Base-by-base conservation (phyloP, 495 filamentous ascomycete genomes). In the Tirmania nivea region DNA sequence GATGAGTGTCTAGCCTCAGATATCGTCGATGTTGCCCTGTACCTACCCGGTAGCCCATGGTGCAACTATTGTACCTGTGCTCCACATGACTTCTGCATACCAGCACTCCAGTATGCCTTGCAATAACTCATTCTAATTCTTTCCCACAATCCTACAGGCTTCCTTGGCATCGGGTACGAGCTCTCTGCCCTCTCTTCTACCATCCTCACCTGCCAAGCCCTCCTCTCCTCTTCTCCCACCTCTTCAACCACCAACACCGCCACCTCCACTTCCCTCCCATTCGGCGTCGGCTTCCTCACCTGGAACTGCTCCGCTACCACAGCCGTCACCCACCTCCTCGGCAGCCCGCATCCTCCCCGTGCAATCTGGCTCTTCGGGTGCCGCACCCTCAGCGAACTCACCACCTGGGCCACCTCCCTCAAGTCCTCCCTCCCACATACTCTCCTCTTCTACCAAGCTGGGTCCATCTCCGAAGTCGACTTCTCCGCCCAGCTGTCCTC, bases 391-490 rank as follows among this genome's bases (percentile, higher is more conserved):
- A 45, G 8, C 39, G 17, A 14, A 14, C 17, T 19, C 39, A 45
- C 39, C 39, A 45, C 2, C 39, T 45, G 14, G 39, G 17, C 39
- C 12, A 45, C 12, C 39, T 45, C 3, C 12, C 39, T 45, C 39
- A 45, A 45, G 39, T 19, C 39, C 39, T 45, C 39, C 3, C 39
- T 19, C 17, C 12, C 39, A 10, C 59, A 58, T 10, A 72, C 60
- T 4, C 72, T 9, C 71, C 72, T 83, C 49, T 86, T 80, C 77
- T 68, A 84, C 12, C 83, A 86, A 57, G 69, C 84, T 49, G 76
- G 80, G 12, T 78, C 76, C 1, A 60, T 84, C 6, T 56, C 52
- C 1, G 77, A 79, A 54, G 77, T 78, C 7, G 54, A 73, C 12
- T 68, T 73, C 3, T 58, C 59, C 0, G 66, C 67, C 21, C 60